These are phyloP conservation scores for Clitoria ternatea DNA, from an alignment of 306 rosid species.

Conservation along the genomic window DNA sequence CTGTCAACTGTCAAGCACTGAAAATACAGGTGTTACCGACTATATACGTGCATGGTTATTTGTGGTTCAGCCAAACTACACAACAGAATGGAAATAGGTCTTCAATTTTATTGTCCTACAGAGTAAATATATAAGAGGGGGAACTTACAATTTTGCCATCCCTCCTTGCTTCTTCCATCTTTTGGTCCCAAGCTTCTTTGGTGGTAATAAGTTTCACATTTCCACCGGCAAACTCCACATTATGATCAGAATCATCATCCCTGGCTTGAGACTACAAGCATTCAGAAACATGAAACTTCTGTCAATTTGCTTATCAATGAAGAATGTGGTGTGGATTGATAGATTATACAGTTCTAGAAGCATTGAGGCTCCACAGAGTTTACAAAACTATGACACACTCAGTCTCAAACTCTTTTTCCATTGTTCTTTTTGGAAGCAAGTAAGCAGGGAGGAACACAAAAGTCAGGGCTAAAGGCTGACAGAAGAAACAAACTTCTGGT, in stretches of 20 bases:
- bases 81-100: background rate
- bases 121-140: background rate
- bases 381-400: constrained; percentile 3
- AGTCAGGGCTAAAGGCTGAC: background rate
- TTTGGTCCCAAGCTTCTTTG: constrained; percentile 77
- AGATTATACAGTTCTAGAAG: constrained; percentile 7
- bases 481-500: constrained; percentile 6
- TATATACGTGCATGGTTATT: background rate
- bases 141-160: constrained; percentile 76
- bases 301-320: constrained; percentile 21
- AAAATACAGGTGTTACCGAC: background rate
- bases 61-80: constrained; percentile 14
- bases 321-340: background rate
- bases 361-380: constrained; percentile 3
- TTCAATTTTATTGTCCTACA: background rate
- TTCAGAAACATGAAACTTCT: constrained; percentile 27
- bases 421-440: background rate
- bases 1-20: background rate
- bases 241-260: constrained; percentile 55
- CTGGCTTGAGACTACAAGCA: constrained; percentile 38
- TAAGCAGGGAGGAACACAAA: background rate
- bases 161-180: constrained; percentile 81
- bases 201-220: constrained; percentile 75
- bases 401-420: background rate
- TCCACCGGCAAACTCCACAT: constrained; percentile 58